These are phyloP conservation scores for Phytopythium montanum DNA, from an alignment of 352 stramenopile genomes.

Conservation along the genomic window DNA sequence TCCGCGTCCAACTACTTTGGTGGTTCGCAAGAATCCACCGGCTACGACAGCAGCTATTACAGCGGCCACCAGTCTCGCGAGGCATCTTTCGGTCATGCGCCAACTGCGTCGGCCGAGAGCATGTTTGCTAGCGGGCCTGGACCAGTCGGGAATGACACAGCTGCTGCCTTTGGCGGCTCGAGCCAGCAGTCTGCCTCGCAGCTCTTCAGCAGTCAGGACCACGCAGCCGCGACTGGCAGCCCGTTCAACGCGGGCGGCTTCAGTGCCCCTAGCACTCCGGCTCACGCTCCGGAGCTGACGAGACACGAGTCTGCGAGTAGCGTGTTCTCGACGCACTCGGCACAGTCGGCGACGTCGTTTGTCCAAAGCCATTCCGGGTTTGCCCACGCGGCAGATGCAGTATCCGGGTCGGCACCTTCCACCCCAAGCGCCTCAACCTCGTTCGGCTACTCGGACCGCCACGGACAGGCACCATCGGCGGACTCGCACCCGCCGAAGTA, in stretches of 20 bases:
- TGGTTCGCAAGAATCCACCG: background rate
- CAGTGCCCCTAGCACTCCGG: background rate
- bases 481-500: background rate
- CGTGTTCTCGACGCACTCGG: conserved; percentile 7
- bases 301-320: conserved; percentile 4
- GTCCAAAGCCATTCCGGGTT: background rate
- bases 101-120: background rate
- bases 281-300: background rate
- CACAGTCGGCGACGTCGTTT: conserved; percentile 7
- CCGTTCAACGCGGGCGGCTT: conserved; percentile 1
- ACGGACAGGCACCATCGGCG: background rate
- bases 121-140: background rate
- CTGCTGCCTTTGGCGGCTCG: background rate
- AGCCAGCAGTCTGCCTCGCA: background rate
- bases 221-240: background rate
- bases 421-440: background rate
- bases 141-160: background rate
- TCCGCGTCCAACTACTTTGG: conserved; percentile 8
- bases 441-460: background rate
- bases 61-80: background rate
- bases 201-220: background rate
- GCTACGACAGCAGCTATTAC: background rate
- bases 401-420: background rate
- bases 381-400: background rate
- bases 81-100: background rate